phyloP scores from a whole-genome alignment of 768 basidiomycete genomes.

The Russula lepida region DNA sequence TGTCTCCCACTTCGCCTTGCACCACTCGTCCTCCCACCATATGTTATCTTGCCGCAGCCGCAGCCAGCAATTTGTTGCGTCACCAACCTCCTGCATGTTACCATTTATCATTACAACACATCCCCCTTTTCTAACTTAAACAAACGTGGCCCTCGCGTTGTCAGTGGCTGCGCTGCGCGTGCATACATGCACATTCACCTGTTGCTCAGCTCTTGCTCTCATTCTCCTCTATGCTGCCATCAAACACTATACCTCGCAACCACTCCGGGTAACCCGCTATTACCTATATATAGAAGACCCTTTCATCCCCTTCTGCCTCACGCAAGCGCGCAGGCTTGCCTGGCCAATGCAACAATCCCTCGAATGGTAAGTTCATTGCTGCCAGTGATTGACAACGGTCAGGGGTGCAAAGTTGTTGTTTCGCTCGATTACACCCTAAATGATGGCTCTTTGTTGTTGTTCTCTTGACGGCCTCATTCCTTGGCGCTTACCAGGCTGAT shows the following conservation, averaged over 20 bases:
- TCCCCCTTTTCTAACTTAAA: slow-evolving; percentile 9
- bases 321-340: neutral
- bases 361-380: slow-evolving; percentile 11
- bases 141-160: slow-evolving; percentile 6
- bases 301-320: slow-evolving; percentile 16
- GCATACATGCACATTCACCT: neutral
- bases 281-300: slow-evolving; percentile 12
- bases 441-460: neutral
- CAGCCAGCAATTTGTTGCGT: slow-evolving; percentile 5
- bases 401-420: neutral
- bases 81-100: neutral
- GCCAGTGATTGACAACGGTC: slow-evolving; percentile 8
- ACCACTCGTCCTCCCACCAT: slow-evolving; percentile 3
- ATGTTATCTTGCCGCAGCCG: slow-evolving; percentile 3
- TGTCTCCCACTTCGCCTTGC: slow-evolving; percentile 13
- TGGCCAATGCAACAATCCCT: neutral
- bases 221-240: neutral
- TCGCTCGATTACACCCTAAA: neutral
- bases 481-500: neutral
- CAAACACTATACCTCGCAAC: slow-evolving; percentile 6
- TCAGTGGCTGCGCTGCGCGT: slow-evolving; percentile 5
- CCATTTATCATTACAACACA: neutral
- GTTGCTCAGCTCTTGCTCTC: neutral
- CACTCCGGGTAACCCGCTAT: slow-evolving; percentile 9
- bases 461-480: neutral